phyloP scores from a whole-genome alignment of 768 basidiomycete species.

The Leucosporidium yakuticum region DNA sequence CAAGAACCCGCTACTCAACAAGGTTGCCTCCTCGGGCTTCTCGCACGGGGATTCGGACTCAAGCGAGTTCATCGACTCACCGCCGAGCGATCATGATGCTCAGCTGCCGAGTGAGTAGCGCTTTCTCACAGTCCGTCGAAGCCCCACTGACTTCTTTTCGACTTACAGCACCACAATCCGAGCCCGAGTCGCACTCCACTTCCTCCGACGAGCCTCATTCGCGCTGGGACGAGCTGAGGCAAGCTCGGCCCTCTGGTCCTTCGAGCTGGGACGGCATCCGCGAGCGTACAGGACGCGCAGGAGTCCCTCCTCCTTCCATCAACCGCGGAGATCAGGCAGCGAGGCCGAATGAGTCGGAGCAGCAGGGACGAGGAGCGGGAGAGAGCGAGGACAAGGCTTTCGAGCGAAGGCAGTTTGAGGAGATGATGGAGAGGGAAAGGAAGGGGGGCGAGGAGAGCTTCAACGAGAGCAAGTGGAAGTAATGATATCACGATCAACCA shows the following conservation, averaged over 20 bases:
- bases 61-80: neutral
- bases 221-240: slow-evolving; percentile 1
- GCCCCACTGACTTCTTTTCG: neutral
- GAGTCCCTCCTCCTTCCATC: neutral
- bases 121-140: neutral
- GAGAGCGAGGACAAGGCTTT: neutral
- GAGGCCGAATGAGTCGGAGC: neutral
- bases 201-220: neutral
- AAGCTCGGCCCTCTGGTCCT: neutral
- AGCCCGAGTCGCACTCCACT: neutral
- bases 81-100: neutral
- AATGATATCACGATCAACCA: neutral
- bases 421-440: slow-evolving; percentile 1
- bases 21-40: too few species aligned
- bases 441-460: neutral
- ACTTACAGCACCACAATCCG: neutral
- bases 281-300: neutral
- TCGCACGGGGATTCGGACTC: neutral
- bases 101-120: neutral
- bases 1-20: too few species aligned
- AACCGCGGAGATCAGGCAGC: neutral
- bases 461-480: neutral
- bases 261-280: neutral
- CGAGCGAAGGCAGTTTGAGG: neutral
- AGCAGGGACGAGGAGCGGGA: neutral